These are phyloP conservation scores for Aspergillus sp. DNA, from an alignment of 2,329 filamentous ascomycete genomes.

Conservation along the genomic window DNA sequence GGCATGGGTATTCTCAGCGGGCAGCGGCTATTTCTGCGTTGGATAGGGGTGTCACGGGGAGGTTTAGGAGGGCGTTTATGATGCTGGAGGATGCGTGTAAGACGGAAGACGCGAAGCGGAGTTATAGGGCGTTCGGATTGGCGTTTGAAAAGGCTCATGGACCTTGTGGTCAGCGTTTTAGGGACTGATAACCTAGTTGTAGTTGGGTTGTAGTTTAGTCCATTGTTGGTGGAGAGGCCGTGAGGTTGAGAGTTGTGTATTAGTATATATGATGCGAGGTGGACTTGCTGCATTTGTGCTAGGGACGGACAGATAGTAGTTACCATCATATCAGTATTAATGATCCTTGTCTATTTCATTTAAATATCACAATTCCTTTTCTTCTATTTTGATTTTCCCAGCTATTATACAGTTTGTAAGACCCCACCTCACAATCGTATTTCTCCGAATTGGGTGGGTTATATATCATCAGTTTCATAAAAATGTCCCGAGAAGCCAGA, in stretches of 20 bases:
- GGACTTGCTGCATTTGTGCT: neutral
- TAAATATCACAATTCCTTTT: neutral
- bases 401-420: slow-evolving; percentile 2
- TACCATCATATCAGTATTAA: neutral
- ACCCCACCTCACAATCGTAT: too few relatives aligned
- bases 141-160: slow-evolving; percentile 23
- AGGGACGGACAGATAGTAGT: neutral
- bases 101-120: slow-evolving; percentile 37
- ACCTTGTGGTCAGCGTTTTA: slow-evolving; percentile 25
- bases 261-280: neutral
- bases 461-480: slow-evolving; percentile 3
- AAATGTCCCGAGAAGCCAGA: neutral
- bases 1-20: too few relatives aligned
- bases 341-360: neutral
- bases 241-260: too few relatives aligned
- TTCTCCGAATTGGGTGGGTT: neutral
- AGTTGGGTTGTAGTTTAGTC: slow-evolving; percentile 15
- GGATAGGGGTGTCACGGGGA: slow-evolving; percentile 17
- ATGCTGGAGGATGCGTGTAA: slow-evolving; percentile 36
- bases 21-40: slow-evolving; percentile 13
- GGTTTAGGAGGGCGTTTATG: slow-evolving; percentile 37
- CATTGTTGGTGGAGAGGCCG: neutral
- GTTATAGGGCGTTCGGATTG: slow-evolving; percentile 33
- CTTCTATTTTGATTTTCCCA: neutral
- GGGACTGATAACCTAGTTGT: too few relatives aligned